Percentiles rank a stretch among this genome's conserved stretches.
Conservation (phyloP, 106 monocot species). For the Alisma plantagoaquatica region DNA sequence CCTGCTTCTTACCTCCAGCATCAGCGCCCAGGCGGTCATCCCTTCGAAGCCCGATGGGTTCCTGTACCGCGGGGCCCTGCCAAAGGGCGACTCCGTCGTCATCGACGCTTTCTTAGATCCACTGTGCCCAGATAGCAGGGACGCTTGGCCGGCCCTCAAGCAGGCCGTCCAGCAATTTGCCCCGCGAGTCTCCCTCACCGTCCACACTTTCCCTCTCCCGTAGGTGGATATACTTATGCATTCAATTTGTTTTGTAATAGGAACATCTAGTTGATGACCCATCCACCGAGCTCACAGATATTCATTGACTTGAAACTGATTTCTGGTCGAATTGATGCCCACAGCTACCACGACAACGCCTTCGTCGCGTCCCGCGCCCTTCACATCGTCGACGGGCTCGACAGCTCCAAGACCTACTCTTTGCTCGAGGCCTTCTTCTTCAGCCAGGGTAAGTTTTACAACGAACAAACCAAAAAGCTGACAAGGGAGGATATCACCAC, state of each 20-base stretch:
- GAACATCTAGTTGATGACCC: too few species aligned
- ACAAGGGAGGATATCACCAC: slow-evolving; percentile 22
- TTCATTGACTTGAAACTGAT: too few species aligned
- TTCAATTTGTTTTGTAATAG: too few species aligned
- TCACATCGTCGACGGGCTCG: slow-evolving; percentile 43
- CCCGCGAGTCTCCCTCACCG: slow-evolving; percentile 11
- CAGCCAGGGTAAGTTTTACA: slow-evolving; percentile 49
- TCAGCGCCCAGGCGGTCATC: too few species aligned
- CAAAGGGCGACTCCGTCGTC: slow-evolving; percentile 15
- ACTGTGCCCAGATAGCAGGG: slow-evolving; percentile 33
- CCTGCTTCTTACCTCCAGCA: too few species aligned
- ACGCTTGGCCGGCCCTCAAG: slow-evolving; percentile 30
- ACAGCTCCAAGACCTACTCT: slow-evolving; percentile 32
- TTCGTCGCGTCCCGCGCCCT: slow-evolving; percentile 37
- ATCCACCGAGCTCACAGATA: too few species aligned
- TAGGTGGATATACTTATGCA: slow-evolving; percentile 10
- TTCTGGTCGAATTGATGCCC: too few species aligned
- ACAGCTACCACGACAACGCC: slow-evolving; percentile 46
- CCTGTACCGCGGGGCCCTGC: slow-evolving; percentile 8
- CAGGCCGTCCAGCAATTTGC: slow-evolving; percentile 19
- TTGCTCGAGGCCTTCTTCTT: slow-evolving; percentile 48
- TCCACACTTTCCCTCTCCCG: slow-evolving; percentile 34
- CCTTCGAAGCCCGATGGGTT: slow-evolving; percentile 2
- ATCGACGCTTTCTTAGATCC: slow-evolving; percentile 39
- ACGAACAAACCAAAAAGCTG: slow-evolving; percentile 27